These are phyloP conservation scores for Coffea eugenioides DNA, from an alignment of 257 asterid species.

Conservation along the genomic window DNA sequence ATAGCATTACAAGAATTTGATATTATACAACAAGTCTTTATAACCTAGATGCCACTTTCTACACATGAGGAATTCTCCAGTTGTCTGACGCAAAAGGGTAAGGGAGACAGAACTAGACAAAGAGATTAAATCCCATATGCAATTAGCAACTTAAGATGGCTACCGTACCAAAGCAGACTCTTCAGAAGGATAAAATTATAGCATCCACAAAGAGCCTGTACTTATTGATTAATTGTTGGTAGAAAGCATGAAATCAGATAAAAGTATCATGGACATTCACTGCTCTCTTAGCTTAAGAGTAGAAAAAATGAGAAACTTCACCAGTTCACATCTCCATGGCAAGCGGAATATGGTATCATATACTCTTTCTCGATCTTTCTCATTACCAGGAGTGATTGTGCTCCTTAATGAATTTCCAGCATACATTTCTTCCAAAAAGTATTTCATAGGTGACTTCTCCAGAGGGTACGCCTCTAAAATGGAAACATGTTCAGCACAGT, in stretches of 20 bases:
- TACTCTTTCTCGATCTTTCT: slow-evolving; percentile 88
- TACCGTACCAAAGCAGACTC: not conserved
- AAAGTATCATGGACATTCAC: not conserved
- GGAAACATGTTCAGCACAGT: slow-evolving; percentile 19
- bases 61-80: not conserved
- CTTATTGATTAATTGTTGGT: not conserved
- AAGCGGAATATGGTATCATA: slow-evolving; percentile 91
- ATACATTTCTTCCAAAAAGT: slow-evolving; percentile 83
- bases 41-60: not conserved
- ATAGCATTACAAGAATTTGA: not conserved
- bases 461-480: slow-evolving; percentile 49
- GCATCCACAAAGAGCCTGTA: not conserved
- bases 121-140: not conserved
- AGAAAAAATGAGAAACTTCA: slow-evolving; percentile 30
- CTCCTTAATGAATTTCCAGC: slow-evolving; percentile 87
- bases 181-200: not conserved
- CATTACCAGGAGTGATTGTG: slow-evolving; percentile 76
- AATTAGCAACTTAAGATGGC: not conserved
- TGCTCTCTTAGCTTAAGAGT: slow-evolving; percentile 4
- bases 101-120: not conserved
- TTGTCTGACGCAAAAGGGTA: not conserved
- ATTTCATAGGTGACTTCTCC: slow-evolving; percentile 80
- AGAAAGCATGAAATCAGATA: slow-evolving; percentile 1
- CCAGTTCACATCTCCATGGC: slow-evolving; percentile 99
- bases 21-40: not conserved